Evolutionary conservation across 805 yeast genomes (phyloP), one percentile per base, ranked within the genome.

Genomic region (Starmerella stellata): DNA sequence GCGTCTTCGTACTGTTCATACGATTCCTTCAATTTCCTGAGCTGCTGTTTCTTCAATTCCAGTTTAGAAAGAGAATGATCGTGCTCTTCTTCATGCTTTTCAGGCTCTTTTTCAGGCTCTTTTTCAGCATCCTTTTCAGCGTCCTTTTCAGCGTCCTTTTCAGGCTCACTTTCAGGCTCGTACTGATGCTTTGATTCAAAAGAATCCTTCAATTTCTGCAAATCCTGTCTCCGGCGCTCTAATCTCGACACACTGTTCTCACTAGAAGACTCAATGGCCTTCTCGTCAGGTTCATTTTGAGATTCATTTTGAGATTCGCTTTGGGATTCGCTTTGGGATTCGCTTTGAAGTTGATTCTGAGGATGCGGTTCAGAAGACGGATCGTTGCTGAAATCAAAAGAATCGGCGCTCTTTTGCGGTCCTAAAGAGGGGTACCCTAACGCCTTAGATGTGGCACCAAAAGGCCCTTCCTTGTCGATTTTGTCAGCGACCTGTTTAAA

Each of bases 401-500:
- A 23, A 7, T 23, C 25, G 9, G 25, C 7, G 25, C 25, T 11
- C 11, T 23, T 23, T 11, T 23, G 25, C 25, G 25, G 25, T 7
- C 35, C 17, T 11, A n/a, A 5, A 15, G 21, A 5, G 18, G 35
- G 35, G 25, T 14, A 33, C 5, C 37, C 30, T 17, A 45, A 37
- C 11, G 20, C 21, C 11, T 25, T 30, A 3, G 48, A 37, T 1
- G 48, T 43, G 1, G 36, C 36, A 14, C 48, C 48, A 4, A 40
- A 44, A 1, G 45, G 47, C 13, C 48, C 48, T 30, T 45, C 48
- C 2, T 8, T 32, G 15, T 38, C 45, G 18, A 45, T 35, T n/a
- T 34, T 18, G 5, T 36, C 15, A 18, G 28, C 33, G 15, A 37
- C 31, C 14, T 33, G 38, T 30, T 15, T 20, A 30, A 44, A 45